Conservation (phyloP, 495 filamentous ascomycete species). For the Staphylotrichum longicolle region DNA sequence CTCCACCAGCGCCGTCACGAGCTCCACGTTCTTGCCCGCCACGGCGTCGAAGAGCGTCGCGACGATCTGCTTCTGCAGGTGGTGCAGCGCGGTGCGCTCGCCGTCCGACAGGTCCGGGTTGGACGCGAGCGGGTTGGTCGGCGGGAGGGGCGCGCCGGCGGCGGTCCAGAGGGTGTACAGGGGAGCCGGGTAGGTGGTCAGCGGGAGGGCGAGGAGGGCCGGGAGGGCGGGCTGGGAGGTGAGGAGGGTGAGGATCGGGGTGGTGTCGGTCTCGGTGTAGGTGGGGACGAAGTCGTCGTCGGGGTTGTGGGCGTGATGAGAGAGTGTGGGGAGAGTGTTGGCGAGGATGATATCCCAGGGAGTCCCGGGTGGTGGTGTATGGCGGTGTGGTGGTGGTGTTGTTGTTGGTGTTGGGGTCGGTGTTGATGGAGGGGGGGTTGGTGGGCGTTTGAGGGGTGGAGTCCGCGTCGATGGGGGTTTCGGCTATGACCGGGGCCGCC, state of each 20-base stretch:
- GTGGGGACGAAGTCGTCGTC: constrained; percentile 16
- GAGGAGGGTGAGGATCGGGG: neutral
- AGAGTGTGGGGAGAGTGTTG: neutral
- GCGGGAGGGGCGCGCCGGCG: neutral
- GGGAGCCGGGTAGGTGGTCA: constrained; percentile 13
- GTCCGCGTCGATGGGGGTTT: too few species aligned
- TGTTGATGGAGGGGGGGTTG: neutral
- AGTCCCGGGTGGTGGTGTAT: neutral
- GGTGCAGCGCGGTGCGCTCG: neutral
- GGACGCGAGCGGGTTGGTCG: neutral
- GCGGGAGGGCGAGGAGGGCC: constrained; percentile 16
- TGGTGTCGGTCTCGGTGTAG: constrained; percentile 18
- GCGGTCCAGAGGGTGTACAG: neutral
- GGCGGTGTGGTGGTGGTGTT: neutral
- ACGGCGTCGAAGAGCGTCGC: constrained; percentile 27
- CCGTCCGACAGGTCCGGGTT: neutral
- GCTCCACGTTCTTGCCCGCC: constrained; percentile 20
- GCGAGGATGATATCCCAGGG: neutral
- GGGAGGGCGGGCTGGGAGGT: neutral
- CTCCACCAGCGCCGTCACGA: constrained; percentile 24
- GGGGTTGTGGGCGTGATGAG: neutral
- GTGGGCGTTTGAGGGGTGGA: neutral
- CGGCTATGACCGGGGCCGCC: too few species aligned
- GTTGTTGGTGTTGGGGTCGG: neutral
- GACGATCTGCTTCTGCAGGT: constrained; percentile 23